Evolutionary conservation across 2,329 filamentous ascomycete species (phyloP).

Genomic region (Kalmusia sp.): DNA sequence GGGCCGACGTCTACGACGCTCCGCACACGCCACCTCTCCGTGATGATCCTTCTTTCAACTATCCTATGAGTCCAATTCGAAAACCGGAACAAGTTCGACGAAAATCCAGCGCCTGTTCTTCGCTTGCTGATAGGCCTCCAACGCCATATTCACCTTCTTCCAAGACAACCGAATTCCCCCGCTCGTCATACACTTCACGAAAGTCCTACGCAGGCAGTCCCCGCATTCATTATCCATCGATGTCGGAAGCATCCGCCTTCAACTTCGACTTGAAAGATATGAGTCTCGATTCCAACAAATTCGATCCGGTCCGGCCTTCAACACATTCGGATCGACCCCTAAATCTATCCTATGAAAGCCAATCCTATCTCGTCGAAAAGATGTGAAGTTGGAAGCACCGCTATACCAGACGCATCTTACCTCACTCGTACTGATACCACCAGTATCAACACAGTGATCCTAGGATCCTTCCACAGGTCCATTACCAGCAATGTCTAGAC

Average conservation of each 20-base stretch:
- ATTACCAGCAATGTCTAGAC: not conserved
- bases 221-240: constrained; percentile 45
- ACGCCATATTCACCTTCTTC: constrained; percentile 49
- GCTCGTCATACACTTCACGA: constrained; percentile 34
- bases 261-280: constrained; percentile 38
- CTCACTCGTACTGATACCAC: no score
- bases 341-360: constrained; percentile 19
- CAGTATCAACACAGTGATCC: no score
- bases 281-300: constrained; percentile 25
- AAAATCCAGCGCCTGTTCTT: constrained; percentile 44
- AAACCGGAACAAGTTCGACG: constrained; percentile 42
- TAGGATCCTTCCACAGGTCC: no score
- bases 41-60: constrained; percentile 25
- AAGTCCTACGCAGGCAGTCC: constrained; percentile 31
- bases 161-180: constrained; percentile 34
- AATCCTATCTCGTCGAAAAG: constrained; percentile 15
- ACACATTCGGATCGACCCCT: constrained; percentile 23
- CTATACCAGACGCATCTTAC: not conserved
- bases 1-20: constrained; percentile 34
- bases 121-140: constrained; percentile 45
- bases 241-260: constrained; percentile 47
- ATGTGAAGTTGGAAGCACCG: constrained; percentile 9
- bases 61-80: constrained; percentile 36
- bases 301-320: constrained; percentile 14
- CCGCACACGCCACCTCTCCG: constrained; percentile 37